Conservation (phyloP, 768 basidiomycete genomes). For the Trametes cinnabarina region DNA sequence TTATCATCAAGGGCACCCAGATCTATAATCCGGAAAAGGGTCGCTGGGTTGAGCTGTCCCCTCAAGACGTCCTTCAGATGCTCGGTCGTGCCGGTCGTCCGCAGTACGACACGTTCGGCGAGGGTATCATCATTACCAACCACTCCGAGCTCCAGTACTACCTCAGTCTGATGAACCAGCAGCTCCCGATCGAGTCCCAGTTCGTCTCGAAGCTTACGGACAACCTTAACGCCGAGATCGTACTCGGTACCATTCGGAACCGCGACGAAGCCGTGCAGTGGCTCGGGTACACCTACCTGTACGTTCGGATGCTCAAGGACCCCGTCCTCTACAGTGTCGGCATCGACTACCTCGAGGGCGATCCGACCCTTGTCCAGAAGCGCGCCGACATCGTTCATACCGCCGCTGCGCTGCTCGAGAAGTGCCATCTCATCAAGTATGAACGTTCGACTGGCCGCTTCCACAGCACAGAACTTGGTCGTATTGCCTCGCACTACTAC, state of each 20-base stretch:
- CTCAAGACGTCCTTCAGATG: slow-evolving; percentile 98
- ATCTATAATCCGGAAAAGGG: slow-evolving; percentile 99
- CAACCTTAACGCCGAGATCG: slow-evolving; percentile 96
- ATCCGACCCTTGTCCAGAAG: slow-evolving; percentile 81
- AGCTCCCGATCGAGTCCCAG: slow-evolving; percentile 95
- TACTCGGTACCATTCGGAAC: slow-evolving; percentile 91
- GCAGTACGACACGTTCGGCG: slow-evolving; percentile 95
- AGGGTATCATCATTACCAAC: slow-evolving; percentile 98
- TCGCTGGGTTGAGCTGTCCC: slow-evolving; percentile 92
- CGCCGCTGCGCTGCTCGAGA: slow-evolving; percentile 90
- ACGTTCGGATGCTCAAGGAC: slow-evolving; percentile 83
- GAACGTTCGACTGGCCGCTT: slow-evolving; percentile 85
- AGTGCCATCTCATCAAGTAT: slow-evolving; percentile 92
- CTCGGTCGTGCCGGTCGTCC: slow-evolving; percentile 96
- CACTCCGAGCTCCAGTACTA: slow-evolving; percentile 98
- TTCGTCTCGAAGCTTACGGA: slow-evolving; percentile 91
- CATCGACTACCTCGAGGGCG: slow-evolving; percentile 88
- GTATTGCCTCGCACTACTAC: slow-evolving; percentile 94
- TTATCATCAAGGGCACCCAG: slow-evolving; percentile 99
- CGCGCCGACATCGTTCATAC: slow-evolving; percentile 92
- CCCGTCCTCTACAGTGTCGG: slow-evolving; percentile 87
- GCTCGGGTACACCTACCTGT: slow-evolving; percentile 94
- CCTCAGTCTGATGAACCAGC: slow-evolving; percentile 91
- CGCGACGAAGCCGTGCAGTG: slow-evolving; percentile 97
- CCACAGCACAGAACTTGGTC: slow-evolving; percentile 89